A percentile compares a stretch with the other conserved stretches of the same genome.
Conservation (phyloP, 2,329 filamentous ascomycete genomes). For the Lasiodiplodia sp. region DNA sequence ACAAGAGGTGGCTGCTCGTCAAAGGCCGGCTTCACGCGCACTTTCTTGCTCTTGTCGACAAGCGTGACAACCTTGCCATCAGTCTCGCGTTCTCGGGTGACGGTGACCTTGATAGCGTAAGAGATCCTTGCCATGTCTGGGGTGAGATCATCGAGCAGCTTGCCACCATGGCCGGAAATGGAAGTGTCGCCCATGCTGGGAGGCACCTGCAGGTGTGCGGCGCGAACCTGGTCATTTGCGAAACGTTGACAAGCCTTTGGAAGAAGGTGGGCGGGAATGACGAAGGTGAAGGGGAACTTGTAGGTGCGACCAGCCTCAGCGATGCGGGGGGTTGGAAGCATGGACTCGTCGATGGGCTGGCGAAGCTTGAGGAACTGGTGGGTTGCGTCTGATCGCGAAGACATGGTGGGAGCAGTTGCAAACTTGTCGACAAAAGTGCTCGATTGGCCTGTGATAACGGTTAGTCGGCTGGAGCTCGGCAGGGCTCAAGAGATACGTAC, state of each 20-base stretch:
- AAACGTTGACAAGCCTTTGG: constrained; percentile 66
- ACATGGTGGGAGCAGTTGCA: constrained; percentile 58
- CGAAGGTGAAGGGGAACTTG: constrained; percentile 69
- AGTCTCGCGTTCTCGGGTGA: constrained; percentile 50
- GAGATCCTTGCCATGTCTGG: constrained; percentile 68
- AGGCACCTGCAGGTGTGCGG: constrained; percentile 65
- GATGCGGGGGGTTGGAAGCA: constrained; percentile 63
- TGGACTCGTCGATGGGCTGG: constrained; percentile 63
- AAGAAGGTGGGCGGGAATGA: constrained; percentile 66
- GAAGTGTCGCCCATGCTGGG: constrained; percentile 68
- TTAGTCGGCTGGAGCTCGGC: not conserved
- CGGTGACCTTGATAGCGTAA: constrained; percentile 61
- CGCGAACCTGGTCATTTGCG: constrained; percentile 59
- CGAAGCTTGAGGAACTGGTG: constrained; percentile 68
- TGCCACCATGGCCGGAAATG: constrained; percentile 57
- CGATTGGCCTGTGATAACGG: constrained; percentile 51
- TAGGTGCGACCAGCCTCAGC: constrained; percentile 64
- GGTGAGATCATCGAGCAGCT: constrained; percentile 65
- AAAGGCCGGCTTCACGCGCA: constrained; percentile 66
- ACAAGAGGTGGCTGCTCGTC: constrained; percentile 67
- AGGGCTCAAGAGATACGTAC: constrained; percentile 44
- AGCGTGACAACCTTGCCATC: constrained; percentile 53
- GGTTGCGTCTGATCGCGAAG: constrained; percentile 61
- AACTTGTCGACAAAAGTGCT: constrained; percentile 63
- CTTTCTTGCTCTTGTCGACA: constrained; percentile 60